phyloP scores from a whole-genome alignment of 371 early-diverging fungal species.

The Mortierella sp. region DNA sequence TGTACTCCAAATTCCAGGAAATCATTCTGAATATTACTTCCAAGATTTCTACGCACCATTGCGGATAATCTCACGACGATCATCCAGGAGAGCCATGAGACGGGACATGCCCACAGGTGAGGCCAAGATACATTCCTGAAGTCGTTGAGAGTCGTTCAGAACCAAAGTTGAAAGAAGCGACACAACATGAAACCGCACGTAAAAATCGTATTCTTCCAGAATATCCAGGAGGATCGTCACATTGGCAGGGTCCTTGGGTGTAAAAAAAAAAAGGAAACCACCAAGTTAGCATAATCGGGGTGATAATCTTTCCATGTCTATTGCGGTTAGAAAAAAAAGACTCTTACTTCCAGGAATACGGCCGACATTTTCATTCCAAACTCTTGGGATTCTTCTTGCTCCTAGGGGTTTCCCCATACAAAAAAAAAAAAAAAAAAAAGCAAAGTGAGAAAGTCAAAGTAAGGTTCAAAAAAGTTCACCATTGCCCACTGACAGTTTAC shows the following conservation, averaged over 20 bases:
- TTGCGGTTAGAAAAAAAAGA: background rate
- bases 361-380: conserved; percentile 46
- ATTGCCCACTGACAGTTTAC: too few species aligned
- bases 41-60: conserved; percentile 71
- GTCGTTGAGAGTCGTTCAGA: conserved; percentile 67
- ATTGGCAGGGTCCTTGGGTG: conserved; percentile 74
- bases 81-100: conserved; percentile 92
- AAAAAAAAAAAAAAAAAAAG: background rate
- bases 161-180: conserved; percentile 84
- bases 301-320: background rate
- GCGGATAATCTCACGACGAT: conserved; percentile 92
- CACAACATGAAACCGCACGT: conserved; percentile 90
- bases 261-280: background rate
- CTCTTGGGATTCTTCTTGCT: conserved; percentile 40
- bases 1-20: background rate
- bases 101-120: conserved; percentile 92
- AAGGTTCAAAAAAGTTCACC: background rate
- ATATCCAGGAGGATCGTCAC: conserved; percentile 85
- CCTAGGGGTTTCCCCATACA: conserved; percentile 25
- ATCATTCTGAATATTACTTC: background rate
- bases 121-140: conserved; percentile 89
- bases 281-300: too few species aligned
- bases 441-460: background rate
- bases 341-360: conserved; percentile 27
- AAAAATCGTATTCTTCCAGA: conserved; percentile 91